Evolutionary conservation across 1,139 yeast genomes (phyloP).

Genomic region (Suhomyces taliae): DNA sequence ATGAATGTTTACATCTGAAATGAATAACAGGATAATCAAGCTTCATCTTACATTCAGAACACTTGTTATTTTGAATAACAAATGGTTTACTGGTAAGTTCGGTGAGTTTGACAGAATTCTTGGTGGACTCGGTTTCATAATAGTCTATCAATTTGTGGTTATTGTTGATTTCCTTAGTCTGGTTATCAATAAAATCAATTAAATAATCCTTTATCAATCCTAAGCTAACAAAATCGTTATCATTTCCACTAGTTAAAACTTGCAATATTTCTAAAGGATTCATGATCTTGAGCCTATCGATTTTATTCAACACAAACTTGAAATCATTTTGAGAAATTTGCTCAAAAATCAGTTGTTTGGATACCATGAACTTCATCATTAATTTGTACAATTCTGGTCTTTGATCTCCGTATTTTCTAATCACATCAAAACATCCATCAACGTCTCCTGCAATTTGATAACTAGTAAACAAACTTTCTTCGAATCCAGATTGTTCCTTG

Average conservation of each 20-base stretch:
- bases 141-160: conserved; percentile 67
- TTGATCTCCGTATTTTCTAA: conserved; percentile 58
- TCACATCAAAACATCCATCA: conserved; percentile 53
- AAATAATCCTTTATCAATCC: conserved; percentile 75
- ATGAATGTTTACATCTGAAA: conserved; percentile 85
- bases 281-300: conserved; percentile 55
- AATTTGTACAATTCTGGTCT: conserved; percentile 67
- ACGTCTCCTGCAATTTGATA: conserved; percentile 61
- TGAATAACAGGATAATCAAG: conserved; percentile 81
- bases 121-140: conserved; percentile 66
- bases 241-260: conserved; percentile 48
- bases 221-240: conserved; percentile 63
- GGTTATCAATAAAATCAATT: conserved; percentile 58
- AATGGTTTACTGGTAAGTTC: conserved; percentile 56
- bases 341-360: conserved; percentile 53
- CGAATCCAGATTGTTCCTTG: conserved; percentile 46
- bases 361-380: conserved; percentile 65
- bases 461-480: conserved; percentile 66
- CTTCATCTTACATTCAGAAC: conserved; percentile 67
- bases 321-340: conserved; percentile 57
- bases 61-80: conserved; percentile 65
- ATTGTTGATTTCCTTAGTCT: conserved; percentile 65
- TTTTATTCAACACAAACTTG: conserved; percentile 48
- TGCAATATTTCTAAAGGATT: conserved; percentile 78
- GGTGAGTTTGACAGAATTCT: conserved; percentile 53